Base-by-base conservation (phyloP, 192 early-diverging fungal species). In the Entomortierella chlamydospora region DNA sequence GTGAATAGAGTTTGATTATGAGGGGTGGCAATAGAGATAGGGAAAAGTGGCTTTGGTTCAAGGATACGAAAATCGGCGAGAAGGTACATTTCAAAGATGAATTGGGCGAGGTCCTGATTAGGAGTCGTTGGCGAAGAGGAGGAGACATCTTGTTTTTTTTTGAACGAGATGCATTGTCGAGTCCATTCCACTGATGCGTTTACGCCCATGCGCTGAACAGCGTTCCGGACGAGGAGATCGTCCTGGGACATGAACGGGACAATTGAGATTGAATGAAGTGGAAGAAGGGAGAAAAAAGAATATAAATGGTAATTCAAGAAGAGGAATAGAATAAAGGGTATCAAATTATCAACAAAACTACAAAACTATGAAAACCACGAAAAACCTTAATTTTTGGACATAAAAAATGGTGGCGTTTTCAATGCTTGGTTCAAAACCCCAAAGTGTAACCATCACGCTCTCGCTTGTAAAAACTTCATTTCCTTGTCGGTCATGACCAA, bases 101-200 rank as follows among this genome's bases (percentile, higher is more conserved):
- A 70, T 17, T 50, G 18, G 25, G 67, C 62, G 5, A 66, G 61
- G 11, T 79, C 49, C 17, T 67, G 28, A 9, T 33, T 17, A 15
- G 55, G 64, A 23, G 54, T 11, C 6, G 39, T 49, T 55, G 10
- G 4, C 2, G 55, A 11, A 22, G 54, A 26, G 28, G 55, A 11
- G 30, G 54, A 26, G 28, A 34, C 22, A 29, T 43, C 41, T 3
- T 22, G 60, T 55, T 34, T 68, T 22, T 56, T 58, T 10, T 55
- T 52, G 47, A 53, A 63, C 23, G 50, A 58, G 63, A 79, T 65
- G 56, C 76, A 79, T 51, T 79, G 76, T 25, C 76, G 53, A 37
- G 50, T 79, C 76, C 76, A 79, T 59, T 70, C 68, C n/a, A 79
- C 51, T 5, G 68, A 79, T 7, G 76, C 76, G 28, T 79, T 79